phyloP scores from a whole-genome alignment of 805 yeast species.

The Helenozyma rhizophorensis region DNA sequence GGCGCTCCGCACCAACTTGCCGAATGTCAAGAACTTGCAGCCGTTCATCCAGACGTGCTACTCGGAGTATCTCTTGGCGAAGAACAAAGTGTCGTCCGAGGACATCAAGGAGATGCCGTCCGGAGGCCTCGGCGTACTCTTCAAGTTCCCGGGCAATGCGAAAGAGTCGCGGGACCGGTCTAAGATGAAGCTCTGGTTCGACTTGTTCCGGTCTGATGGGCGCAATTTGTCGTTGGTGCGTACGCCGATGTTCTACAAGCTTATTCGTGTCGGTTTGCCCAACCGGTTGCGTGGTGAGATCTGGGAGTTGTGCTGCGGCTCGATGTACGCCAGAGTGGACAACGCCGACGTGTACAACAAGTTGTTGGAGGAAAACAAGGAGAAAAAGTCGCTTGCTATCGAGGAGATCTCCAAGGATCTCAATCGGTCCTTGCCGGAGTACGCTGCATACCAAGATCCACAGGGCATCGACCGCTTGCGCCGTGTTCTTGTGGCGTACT shows the following conservation, averaged over 20 bases:
- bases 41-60: constrained; percentile 69
- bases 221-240: constrained; percentile 72
- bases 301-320: constrained; percentile 92
- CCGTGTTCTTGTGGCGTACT: constrained; percentile 86
- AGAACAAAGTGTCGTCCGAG: constrained; percentile 46
- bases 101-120: constrained; percentile 52
- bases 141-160: constrained; percentile 88
- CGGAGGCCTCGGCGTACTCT: constrained; percentile 84
- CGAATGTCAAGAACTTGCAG: constrained; percentile 56
- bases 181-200: constrained; percentile 91
- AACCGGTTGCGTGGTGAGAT: constrained; percentile 90
- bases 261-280: constrained; percentile 90
- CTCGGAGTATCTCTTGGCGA: constrained; percentile 75
- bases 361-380: constrained; percentile 57
- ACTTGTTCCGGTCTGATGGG: constrained; percentile 79
- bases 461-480: constrained; percentile 85
- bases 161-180: constrained; percentile 71
- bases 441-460: constrained; percentile 82
- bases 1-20: constrained; percentile 57
- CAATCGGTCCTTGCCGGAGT: constrained; percentile 92
- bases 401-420: constrained; percentile 97
- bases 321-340: constrained; percentile 67
- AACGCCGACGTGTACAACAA: constrained; percentile 55
- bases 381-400: constrained; percentile 72
- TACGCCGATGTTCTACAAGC: constrained; percentile 73